These are phyloP conservation scores for Meira miltonrushii DNA, from an alignment of 1,284 basidiomycete genomes.

Conservation along the genomic window DNA sequence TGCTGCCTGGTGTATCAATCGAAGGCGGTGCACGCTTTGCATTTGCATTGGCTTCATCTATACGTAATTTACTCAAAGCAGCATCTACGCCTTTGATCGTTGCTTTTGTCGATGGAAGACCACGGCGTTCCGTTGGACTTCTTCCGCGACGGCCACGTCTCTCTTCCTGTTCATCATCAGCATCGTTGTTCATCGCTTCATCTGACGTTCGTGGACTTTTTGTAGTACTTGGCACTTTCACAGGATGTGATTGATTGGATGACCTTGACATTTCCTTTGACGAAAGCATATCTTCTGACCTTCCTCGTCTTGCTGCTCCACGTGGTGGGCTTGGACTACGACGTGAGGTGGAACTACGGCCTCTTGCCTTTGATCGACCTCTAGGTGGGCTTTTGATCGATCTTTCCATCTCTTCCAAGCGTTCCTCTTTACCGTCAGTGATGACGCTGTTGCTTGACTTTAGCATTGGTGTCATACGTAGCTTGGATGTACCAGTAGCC, in stretches of 20 bases:
- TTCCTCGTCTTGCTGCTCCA: constrained; percentile 27
- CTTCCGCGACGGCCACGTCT: neutral
- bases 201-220: neutral
- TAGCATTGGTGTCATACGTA: neutral
- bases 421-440: neutral
- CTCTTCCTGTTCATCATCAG: neutral
- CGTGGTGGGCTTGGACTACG: constrained; percentile 36
- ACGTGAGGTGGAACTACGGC: constrained; percentile 25
- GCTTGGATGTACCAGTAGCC: neutral
- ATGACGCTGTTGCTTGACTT: neutral
- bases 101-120: constrained; percentile 14
- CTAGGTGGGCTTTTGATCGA: constrained; percentile 17
- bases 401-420: neutral
- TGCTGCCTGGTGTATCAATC: constrained; percentile 10
- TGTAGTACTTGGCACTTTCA: too few species aligned
- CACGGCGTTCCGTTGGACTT: constrained; percentile 5
- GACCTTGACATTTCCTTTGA: neutral
- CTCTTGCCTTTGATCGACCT: constrained; percentile 36
- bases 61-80: neutral
- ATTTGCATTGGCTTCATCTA: constrained; percentile 16
- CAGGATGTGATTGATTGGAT: neutral
- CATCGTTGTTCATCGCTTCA: neutral
- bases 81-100: neutral
- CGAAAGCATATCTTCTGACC: constrained; percentile 1
- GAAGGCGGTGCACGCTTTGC: neutral